phyloP scores from a whole-genome alignment of 2,329 filamentous ascomycete genomes.

The Parastagonospora nodorum region DNA sequence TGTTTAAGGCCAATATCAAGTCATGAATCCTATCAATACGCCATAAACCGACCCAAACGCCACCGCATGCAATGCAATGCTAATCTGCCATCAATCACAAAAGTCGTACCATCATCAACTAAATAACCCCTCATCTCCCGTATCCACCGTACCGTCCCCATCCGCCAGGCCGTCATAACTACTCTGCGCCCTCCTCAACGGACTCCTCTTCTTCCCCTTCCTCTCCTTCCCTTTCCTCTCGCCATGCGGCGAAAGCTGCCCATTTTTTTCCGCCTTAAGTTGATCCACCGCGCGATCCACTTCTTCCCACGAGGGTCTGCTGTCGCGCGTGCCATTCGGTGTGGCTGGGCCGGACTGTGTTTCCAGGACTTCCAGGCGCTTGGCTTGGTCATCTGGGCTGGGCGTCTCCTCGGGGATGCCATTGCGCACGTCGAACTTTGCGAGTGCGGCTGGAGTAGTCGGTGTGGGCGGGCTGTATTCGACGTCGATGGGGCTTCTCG shows the following conservation, averaged over 20 bases:
- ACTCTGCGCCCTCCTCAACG: conserved; percentile 38
- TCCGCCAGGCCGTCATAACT: conserved; percentile 24
- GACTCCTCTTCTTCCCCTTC: conserved; percentile 32
- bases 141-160: conserved; percentile 15
- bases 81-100: background rate
- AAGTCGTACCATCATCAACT: background rate
- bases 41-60: conserved; percentile 1
- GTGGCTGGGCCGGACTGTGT: conserved; percentile 53
- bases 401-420: conserved; percentile 13
- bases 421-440: conserved; percentile 14
- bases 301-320: conserved; percentile 44
- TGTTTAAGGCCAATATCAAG: background rate
- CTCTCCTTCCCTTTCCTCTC: conserved; percentile 10
- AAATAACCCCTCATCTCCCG: conserved; percentile 11
- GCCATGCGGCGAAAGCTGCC: conserved; percentile 12
- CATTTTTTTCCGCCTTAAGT: conserved; percentile 36
- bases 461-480: conserved; percentile 44
- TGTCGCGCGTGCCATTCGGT: conserved; percentile 49
- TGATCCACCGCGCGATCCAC: conserved; percentile 41
- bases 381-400: conserved; percentile 29
- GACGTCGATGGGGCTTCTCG: conserved; percentile 37
- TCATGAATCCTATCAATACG: background rate
- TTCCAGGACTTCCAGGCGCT: conserved; percentile 37
- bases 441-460: conserved; percentile 16
- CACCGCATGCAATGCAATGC: conserved; percentile 3